These are phyloP conservation scores for Apiospora saccharicola DNA, from an alignment of 2,329 filamentous ascomycete species.

Conservation along the genomic window DNA sequence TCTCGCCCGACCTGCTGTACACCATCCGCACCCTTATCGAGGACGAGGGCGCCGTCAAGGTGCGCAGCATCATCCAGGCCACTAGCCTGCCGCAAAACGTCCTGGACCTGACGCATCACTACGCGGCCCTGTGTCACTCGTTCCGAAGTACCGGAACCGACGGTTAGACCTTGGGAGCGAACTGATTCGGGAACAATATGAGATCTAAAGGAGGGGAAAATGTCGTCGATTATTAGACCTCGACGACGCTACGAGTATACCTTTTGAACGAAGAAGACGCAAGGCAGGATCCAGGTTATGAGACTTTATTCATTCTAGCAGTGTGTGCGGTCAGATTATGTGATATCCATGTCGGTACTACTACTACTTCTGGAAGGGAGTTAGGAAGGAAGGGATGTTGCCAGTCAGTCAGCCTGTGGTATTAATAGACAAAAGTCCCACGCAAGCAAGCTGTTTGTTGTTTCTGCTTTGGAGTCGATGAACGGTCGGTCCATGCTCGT, in stretches of 20 bases:
- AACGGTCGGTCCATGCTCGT: neutral
- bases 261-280: neutral
- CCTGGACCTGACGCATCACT: constrained; percentile 93
- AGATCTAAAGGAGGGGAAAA: neutral
- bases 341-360: constrained; percentile 19
- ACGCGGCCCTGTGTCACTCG: constrained; percentile 90
- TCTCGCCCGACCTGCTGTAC: constrained; percentile 89
- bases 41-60: constrained; percentile 96
- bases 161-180: constrained; percentile 56
- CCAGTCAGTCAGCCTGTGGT: constrained; percentile 13
- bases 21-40: constrained; percentile 93
- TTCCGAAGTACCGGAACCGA: constrained; percentile 96
- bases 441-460: neutral
- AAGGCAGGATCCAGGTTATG: neutral
- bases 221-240: neutral
- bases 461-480: neutral
- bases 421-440: constrained; percentile 21
- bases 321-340: constrained; percentile 16
- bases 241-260: neutral
- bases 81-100: constrained; percentile 93
- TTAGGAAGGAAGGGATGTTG: constrained; percentile 3
- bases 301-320: neutral
- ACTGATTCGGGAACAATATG: neutral
- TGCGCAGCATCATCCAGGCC: constrained; percentile 95
- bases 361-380: neutral